A percentile compares a stretch with the other conserved stretches of the same genome.
These are phyloP conservation scores for Periglandula ipomoeae DNA, from an alignment of 2,329 filamentous ascomycete species.

Conservation along the genomic window DNA sequence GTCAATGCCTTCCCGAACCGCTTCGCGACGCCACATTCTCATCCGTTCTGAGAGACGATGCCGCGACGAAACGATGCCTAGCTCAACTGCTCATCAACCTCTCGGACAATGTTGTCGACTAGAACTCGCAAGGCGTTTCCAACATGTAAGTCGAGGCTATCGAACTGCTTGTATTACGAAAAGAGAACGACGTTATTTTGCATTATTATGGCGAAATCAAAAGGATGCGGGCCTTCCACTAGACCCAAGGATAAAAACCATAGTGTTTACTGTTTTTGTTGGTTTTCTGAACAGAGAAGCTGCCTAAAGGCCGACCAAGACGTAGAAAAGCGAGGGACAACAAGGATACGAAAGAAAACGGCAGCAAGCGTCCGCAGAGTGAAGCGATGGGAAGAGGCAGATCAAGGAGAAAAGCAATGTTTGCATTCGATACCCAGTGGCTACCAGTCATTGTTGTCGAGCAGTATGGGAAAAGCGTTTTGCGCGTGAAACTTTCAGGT, in stretches of 20 bases:
- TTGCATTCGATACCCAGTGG: constrained; percentile 4
- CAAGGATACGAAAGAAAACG: background rate
- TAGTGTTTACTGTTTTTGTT: constrained; percentile 1
- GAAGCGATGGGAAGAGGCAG: background rate
- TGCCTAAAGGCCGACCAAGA: background rate
- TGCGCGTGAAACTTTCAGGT: no score
- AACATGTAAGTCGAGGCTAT: constrained; percentile 19
- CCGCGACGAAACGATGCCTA: constrained; percentile 93
- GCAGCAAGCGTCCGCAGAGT: background rate
- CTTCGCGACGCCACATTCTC: constrained; percentile 97
- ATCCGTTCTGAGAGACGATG: constrained; percentile 90
- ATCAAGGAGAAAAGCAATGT: background rate
- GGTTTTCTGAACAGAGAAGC: background rate
- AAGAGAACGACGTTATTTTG: background rate
- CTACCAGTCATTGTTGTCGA: background rate
- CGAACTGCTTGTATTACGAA: background rate
- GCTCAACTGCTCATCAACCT: constrained; percentile 96
- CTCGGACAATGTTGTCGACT: constrained; percentile 70
- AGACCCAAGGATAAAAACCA: background rate
- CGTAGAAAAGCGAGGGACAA: background rate
- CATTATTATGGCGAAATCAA: constrained; percentile 3
- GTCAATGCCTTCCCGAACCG: constrained; percentile 95
- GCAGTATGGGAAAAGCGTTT: background rate
- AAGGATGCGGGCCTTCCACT: background rate
- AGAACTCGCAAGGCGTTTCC: constrained; percentile 23